Evolutionary conservation across 768 basidiomycete species (phyloP).

Genomic region (Lactarius evosmus): DNA sequence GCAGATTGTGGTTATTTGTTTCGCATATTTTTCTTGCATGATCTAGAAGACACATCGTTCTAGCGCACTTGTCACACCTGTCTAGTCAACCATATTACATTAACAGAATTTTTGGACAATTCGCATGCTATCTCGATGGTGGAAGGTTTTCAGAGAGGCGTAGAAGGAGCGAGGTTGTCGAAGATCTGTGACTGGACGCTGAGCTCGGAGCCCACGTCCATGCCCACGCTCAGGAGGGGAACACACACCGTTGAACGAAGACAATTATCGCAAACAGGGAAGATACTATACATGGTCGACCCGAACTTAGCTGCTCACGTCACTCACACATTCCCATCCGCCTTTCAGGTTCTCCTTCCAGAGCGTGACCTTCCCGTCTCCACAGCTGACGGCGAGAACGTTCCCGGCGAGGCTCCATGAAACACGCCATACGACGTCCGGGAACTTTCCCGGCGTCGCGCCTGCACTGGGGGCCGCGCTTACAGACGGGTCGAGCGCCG

Average conservation of each 20-base stretch:
- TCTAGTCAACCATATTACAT: not conserved
- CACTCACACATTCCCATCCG: conserved; percentile 95
- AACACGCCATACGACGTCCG: conserved; percentile 98
- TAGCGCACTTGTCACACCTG: not conserved
- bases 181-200: not conserved
- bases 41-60: not conserved
- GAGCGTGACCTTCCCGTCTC: conserved; percentile 94
- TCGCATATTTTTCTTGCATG: not conserved
- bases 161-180: too few species aligned
- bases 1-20: not conserved
- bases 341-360: conserved; percentile 98
- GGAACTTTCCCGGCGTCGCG: conserved; percentile 74
- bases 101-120: not conserved
- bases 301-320: conserved; percentile 72
- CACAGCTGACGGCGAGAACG: conserved; percentile 92
- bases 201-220: too few species aligned
- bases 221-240: too few species aligned
- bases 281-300: conserved; percentile 16
- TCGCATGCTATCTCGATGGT: not conserved
- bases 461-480: conserved; percentile 41
- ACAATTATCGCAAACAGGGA: conserved; percentile 8
- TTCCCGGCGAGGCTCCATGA: conserved; percentile 98
- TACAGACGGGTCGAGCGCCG: conserved; percentile 68
- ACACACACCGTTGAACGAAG: not conserved
- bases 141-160: not conserved